Percentiles rank a stretch among this genome's conserved stretches.
phyloP scores from a whole-genome alignment of 169 alveolate genomes.

The Plasmodium fragile region DNA sequence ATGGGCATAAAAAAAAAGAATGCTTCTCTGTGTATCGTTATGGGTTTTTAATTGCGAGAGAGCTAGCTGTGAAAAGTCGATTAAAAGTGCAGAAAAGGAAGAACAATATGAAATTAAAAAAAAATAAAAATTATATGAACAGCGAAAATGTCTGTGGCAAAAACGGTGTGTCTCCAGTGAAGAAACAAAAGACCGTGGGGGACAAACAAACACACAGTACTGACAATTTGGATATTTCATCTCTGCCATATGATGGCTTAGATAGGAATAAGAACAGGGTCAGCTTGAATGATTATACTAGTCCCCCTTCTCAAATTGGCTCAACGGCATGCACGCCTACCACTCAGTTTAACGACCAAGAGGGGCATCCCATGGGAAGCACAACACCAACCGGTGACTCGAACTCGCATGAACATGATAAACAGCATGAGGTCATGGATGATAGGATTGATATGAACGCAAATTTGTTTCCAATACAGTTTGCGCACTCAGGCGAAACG shows the following conservation, averaged over 20 bases:
- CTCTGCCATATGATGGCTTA: background rate
- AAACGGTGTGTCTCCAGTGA: background rate
- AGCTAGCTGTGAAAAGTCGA: slow-evolving; percentile 68
- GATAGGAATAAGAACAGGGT: background rate
- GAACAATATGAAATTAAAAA: slow-evolving; percentile 34
- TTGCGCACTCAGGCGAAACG: background rate
- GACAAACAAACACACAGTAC: background rate
- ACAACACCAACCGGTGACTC: background rate
- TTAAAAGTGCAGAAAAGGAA: slow-evolving; percentile 57
- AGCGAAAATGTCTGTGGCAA: background rate
- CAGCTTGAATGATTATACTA: background rate
- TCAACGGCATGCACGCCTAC: slow-evolving; percentile 2
- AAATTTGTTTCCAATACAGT: background rate
- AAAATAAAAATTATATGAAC: slow-evolving; percentile 7
- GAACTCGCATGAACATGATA: background rate
- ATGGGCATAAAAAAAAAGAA: slow-evolving; percentile 74
- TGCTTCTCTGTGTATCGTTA: slow-evolving; percentile 72
- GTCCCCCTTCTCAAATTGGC: background rate
- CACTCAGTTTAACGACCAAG: background rate
- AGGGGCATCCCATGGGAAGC: background rate
- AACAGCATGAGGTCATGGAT: background rate
- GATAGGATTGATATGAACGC: background rate
- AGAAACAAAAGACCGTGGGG: background rate
- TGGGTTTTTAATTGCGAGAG: slow-evolving; percentile 74
- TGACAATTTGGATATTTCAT: background rate